phyloP scores from a whole-genome alignment of 2,329 filamentous ascomycete genomes.

The Exophiala phaeomuriformis region DNA sequence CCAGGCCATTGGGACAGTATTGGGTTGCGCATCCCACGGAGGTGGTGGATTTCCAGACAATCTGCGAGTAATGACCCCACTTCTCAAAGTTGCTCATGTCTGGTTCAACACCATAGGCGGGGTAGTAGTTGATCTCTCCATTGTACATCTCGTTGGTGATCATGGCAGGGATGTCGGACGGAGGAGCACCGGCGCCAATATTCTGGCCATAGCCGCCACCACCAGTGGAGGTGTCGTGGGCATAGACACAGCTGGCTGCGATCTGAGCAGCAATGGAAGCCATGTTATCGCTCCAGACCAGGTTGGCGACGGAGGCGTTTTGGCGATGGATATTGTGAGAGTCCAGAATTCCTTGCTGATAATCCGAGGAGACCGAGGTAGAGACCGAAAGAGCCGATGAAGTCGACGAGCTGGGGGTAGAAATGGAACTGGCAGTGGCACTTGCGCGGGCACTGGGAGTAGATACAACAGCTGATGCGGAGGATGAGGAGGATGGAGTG shows the following conservation, averaged over 20 bases:
- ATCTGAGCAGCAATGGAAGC: conserved; percentile 57
- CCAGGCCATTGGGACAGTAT: conserved; percentile 38
- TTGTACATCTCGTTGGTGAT: conserved; percentile 88
- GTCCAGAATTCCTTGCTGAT: conserved; percentile 42
- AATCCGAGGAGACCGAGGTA: conserved; percentile 29
- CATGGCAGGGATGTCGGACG: conserved; percentile 55
- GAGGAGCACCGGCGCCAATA: conserved; percentile 61
- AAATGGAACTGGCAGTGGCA: neutral
- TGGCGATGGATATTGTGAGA: conserved; percentile 81
- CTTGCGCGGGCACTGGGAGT: neutral
- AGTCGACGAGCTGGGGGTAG: neutral
- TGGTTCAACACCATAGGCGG: conserved; percentile 56
- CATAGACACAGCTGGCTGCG: conserved; percentile 62
- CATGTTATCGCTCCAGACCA: conserved; percentile 61
- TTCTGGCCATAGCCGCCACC: conserved; percentile 79
- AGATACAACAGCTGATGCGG: neutral
- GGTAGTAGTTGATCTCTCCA: conserved; percentile 57
- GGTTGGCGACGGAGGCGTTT: conserved; percentile 64
- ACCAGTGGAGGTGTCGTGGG: conserved; percentile 67
- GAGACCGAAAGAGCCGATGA: conserved; percentile 6
- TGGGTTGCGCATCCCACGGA: conserved; percentile 56
- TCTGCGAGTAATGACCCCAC: conserved; percentile 70
- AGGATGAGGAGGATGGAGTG: neutral
- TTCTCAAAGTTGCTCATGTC: conserved; percentile 54
- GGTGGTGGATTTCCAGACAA: conserved; percentile 61